Conservation (phyloP, 2,329 filamentous ascomycete species). For the Colletotrichum nymphaeae region DNA sequence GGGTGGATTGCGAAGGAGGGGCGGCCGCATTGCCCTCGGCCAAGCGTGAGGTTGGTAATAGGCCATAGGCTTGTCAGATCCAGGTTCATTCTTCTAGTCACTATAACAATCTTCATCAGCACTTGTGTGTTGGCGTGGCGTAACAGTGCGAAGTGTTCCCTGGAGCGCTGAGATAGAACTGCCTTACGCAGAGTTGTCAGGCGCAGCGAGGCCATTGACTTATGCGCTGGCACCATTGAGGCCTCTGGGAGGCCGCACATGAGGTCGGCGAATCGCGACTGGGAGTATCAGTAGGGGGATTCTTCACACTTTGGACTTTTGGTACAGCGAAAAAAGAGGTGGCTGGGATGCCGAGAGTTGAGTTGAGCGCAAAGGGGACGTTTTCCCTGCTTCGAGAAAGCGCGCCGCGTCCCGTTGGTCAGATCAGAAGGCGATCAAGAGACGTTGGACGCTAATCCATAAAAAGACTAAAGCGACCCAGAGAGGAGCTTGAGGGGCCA, state of each 20-base stretch:
- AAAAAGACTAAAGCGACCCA: neutral
- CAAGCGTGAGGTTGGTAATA: constrained; percentile 34
- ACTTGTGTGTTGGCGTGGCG: neutral
- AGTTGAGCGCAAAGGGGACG: neutral
- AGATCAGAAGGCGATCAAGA: constrained; percentile 12
- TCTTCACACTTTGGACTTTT: neutral
- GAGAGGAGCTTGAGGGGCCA: constrained; percentile 12
- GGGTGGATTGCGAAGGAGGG: constrained; percentile 32
- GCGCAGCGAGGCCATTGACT: neutral
- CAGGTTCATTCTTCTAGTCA: neutral
- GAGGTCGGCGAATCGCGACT: constrained; percentile 5
- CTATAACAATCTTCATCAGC: neutral
- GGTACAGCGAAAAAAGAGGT: constrained; percentile 34
- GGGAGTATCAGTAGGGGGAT: neutral
- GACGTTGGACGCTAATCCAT: constrained; percentile 3
- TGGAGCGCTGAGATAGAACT: neutral
- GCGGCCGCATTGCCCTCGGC: constrained; percentile 42
- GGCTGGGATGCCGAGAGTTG: constrained; percentile 39
- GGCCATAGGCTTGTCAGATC: neutral
- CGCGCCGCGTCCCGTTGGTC: constrained; percentile 27
- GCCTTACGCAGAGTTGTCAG: neutral
- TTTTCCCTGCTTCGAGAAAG: constrained; percentile 34
- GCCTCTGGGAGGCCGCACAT: neutral
- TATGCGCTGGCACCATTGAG: constrained; percentile 38
- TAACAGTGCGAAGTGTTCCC: neutral